These are phyloP conservation scores for Penicillium parvum DNA, from an alignment of 495 filamentous ascomycete genomes.

Conservation along the genomic window DNA sequence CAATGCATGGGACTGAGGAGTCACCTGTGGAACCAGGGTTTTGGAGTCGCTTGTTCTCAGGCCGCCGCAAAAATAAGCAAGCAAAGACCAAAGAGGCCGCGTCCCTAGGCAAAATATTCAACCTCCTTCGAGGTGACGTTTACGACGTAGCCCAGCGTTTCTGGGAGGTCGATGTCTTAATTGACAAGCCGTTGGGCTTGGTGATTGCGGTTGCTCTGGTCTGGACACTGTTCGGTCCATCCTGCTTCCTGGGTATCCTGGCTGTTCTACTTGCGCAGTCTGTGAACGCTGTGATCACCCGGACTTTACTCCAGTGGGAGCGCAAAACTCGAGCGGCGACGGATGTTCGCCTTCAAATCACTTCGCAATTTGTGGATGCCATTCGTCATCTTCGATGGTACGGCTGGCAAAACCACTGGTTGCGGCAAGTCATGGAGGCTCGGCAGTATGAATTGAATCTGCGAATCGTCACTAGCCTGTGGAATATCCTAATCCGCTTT, in stretches of 20 bases:
- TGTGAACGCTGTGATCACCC: slow-evolving; percentile 59
- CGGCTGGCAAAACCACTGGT: slow-evolving; percentile 79
- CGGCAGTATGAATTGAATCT: slow-evolving; percentile 63
- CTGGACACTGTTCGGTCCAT: slow-evolving; percentile 70
- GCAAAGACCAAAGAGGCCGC: slow-evolving; percentile 52
- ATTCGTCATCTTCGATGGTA: slow-evolving; percentile 87
- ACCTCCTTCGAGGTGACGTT: slow-evolving; percentile 71
- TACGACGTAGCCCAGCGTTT: slow-evolving; percentile 80
- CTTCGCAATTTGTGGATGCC: slow-evolving; percentile 75
- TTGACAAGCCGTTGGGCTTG: slow-evolving; percentile 64
- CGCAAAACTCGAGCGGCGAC: slow-evolving; percentile 59
- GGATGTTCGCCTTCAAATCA: slow-evolving; percentile 67
- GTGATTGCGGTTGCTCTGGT: slow-evolving; percentile 64
- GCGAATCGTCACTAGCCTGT: slow-evolving; percentile 60
- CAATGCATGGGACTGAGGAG: slow-evolving; percentile 1
- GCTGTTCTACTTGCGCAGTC: slow-evolving; percentile 61
- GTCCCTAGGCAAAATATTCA: slow-evolving; percentile 79
- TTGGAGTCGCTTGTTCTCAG: slow-evolving; percentile 10
- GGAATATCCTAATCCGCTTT: slow-evolving; percentile 52
- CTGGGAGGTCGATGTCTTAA: slow-evolving; percentile 69
- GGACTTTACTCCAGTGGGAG: slow-evolving; percentile 58
- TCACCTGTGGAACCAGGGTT: slow-evolving; percentile 4
- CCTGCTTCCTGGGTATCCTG: slow-evolving; percentile 68
- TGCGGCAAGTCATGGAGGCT: slow-evolving; percentile 64
- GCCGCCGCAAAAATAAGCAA: slow-evolving; percentile 10